Conservation (phyloP, 345 rosid species). For the Gossypium rotundifolium region DNA sequence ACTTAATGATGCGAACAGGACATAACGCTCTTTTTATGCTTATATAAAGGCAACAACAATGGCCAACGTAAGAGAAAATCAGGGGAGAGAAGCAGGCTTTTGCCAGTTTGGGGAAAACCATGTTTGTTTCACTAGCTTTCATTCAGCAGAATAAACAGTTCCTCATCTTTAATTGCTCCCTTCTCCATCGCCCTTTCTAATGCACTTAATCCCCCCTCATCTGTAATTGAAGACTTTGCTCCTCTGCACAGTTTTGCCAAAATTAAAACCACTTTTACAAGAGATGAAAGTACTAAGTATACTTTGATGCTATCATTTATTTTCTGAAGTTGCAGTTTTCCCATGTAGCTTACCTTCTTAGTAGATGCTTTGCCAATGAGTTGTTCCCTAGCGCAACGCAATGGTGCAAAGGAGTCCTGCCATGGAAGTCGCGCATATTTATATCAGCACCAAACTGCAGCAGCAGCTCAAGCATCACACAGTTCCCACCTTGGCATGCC, state of each 20-base stretch:
- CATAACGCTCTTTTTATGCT: background rate
- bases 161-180: slow-evolving; percentile 88
- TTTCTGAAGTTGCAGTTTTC: background rate
- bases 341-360: slow-evolving; percentile 48
- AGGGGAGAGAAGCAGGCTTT: background rate
- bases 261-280: background rate
- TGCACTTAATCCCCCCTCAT: slow-evolving; percentile 64
- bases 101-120: background rate
- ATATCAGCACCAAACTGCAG: slow-evolving; percentile 73
- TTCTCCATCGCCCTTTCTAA: slow-evolving; percentile 91
- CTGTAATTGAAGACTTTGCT: slow-evolving; percentile 60
- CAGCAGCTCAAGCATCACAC: slow-evolving; percentile 66
- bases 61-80: background rate
- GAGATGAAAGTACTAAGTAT: background rate
- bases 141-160: slow-evolving; percentile 66
- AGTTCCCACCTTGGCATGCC: slow-evolving; percentile 56
- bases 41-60: background rate
- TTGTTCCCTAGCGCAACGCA: slow-evolving; percentile 57
- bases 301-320: background rate
- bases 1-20: background rate
- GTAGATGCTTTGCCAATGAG: slow-evolving; percentile 60
- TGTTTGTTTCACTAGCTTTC: slow-evolving; percentile 31
- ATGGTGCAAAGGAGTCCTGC: slow-evolving; percentile 81
- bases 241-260: slow-evolving; percentile 45
- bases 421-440: slow-evolving; percentile 61